Conservation (phyloP, 2,329 filamentous ascomycete species). For the Zalaria sp. region DNA sequence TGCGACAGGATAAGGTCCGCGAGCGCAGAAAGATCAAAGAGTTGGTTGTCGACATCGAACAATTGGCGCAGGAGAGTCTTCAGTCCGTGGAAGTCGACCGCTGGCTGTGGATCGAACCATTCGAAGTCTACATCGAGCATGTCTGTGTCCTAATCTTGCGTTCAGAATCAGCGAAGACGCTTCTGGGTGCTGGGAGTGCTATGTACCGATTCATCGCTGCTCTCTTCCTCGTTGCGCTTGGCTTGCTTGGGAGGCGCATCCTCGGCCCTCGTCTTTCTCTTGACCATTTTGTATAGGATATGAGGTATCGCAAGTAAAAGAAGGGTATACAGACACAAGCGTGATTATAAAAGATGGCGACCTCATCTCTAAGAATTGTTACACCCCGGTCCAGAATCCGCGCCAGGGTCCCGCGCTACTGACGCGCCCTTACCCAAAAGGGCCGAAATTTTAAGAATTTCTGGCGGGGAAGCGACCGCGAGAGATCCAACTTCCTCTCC, state of each 20-base stretch:
- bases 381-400: too few species aligned
- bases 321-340: too few species aligned
- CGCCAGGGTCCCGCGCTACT: too few species aligned
- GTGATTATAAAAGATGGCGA: too few species aligned
- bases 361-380: too few species aligned
- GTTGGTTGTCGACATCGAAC: constrained; percentile 71
- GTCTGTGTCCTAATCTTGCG: constrained; percentile 58
- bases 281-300: constrained; percentile 27
- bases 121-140: constrained; percentile 95
- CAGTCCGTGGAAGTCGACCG: constrained; percentile 87
- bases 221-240: constrained; percentile 22
- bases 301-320: too few species aligned
- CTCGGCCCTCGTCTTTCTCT: constrained; percentile 35
- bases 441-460: too few species aligned
- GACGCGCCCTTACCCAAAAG: too few species aligned
- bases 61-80: constrained; percentile 84
- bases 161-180: not conserved
- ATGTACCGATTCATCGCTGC: constrained; percentile 15
- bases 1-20: constrained; percentile 79
- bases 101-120: constrained; percentile 89
- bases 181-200: not conserved
- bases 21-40: constrained; percentile 78
- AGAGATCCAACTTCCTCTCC: too few species aligned
- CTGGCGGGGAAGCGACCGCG: too few species aligned
- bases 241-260: constrained; percentile 29